Evolutionary conservation across 2,329 filamentous ascomycete genomes (phyloP), one percentile per base, ranked within the genome.

Genomic region (Ramichloridium luteum): DNA sequence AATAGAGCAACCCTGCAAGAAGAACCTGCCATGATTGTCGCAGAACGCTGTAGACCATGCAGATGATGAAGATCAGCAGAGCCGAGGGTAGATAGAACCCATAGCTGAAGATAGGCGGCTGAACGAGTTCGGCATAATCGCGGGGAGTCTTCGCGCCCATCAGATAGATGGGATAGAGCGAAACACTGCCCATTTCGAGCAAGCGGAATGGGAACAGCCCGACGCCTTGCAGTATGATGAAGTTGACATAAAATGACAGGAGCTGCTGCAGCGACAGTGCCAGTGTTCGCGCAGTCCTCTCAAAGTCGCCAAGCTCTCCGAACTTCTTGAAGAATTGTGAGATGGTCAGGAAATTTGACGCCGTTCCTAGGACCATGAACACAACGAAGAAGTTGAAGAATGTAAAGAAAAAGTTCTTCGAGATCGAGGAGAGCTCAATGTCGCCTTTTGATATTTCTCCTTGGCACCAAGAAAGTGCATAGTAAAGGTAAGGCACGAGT

Each of bases 361-460:
- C 83, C 4, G 85, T 84, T 32, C 80, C 81, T 27, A 93, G 81
- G 15, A 90, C 70, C 1, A 88, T 92, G 55, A 96, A 94, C 27
- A 96, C 74, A 30, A 96, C 72, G 59, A 98, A 98, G 35, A 96
- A 83, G 59, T 98, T 98, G 72, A 98, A 96, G 59, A 98, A 98
- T 6, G 81, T 86, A 55, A 98, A 98, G 67, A 96, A 52, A 61
- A 96, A 98, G 58, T 96, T 98, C 62, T 98, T 98, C 32, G 84
- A 93, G 43, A 98, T 88, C 27, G 92, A 69, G 0, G 90, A 96
- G 5, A 98, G 68, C 56, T 96, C 90, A 13, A 98, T 77, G 40
- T 98, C 90, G 27, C 84, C 84, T 46, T 85, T 82, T 1, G 90
- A 96, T 31, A 93, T 83, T 77, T 92, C 92, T 29, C 90, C 90